A percentile compares a stretch with the other conserved stretches of the same genome.
Conservation (phyloP, 2,329 filamentous ascomycete genomes). For the Xylaria hypoxylon region DNA sequence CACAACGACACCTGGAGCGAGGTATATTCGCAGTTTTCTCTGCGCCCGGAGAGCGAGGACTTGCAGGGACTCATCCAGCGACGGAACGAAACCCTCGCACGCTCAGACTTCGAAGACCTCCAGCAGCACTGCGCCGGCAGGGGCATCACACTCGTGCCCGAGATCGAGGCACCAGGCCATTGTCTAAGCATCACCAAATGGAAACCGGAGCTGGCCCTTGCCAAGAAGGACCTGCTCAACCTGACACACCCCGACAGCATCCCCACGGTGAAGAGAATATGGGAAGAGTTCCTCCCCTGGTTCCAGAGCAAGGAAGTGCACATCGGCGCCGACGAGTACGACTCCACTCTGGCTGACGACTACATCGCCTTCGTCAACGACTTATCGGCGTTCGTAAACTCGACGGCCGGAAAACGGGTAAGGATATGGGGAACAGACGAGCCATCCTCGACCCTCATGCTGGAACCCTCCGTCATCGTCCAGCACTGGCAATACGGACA, state of each 20-base stretch:
- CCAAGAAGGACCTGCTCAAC: slow-evolving; percentile 62
- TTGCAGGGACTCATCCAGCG: slow-evolving; percentile 57
- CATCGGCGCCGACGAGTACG: slow-evolving; percentile 67
- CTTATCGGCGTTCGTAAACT: slow-evolving; percentile 58
- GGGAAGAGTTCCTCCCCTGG: slow-evolving; percentile 65
- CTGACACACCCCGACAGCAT: slow-evolving; percentile 64
- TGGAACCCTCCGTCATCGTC: slow-evolving; percentile 48
- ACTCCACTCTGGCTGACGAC: slow-evolving; percentile 57
- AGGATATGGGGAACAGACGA: slow-evolving; percentile 67
- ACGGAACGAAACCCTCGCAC: slow-evolving; percentile 59
- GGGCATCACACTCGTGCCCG: slow-evolving; percentile 65
- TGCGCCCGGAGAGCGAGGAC: slow-evolving; percentile 53
- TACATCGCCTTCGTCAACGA: slow-evolving; percentile 65
- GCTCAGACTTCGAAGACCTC: slow-evolving; percentile 60
- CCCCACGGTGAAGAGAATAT: slow-evolving; percentile 63
- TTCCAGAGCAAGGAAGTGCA: slow-evolving; percentile 66
- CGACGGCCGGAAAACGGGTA: slow-evolving; percentile 55
- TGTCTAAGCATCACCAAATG: slow-evolving; percentile 65
- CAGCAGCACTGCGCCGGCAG: slow-evolving; percentile 62
- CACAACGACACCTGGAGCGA: slow-evolving; percentile 59
- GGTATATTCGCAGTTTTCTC: slow-evolving; percentile 59
- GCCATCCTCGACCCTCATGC: slow-evolving; percentile 54
- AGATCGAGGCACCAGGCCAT: slow-evolving; percentile 67
- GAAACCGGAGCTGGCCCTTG: slow-evolving; percentile 64
- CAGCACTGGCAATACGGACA: slow-evolving; percentile 64